Evolutionary conservation across 768 basidiomycete genomes (phyloP).

Genomic region (Gloeophyllum trabeum): DNA sequence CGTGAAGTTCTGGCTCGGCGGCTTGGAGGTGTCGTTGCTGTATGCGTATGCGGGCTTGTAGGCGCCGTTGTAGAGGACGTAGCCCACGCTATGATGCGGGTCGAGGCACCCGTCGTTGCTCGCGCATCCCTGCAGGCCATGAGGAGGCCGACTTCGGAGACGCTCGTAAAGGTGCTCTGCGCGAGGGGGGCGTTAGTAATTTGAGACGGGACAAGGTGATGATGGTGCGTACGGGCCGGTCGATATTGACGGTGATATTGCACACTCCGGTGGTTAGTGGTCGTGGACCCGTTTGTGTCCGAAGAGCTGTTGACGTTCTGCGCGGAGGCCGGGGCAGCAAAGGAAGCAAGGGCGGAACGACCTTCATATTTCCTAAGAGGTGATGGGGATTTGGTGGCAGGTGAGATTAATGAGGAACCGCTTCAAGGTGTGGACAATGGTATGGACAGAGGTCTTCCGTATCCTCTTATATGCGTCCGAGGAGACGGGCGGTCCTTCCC

Average conservation of each 20-base stretch:
- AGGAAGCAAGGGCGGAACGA: too few species aligned
- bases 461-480: too few species aligned
- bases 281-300: too few species aligned
- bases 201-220: background rate
- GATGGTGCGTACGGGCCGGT: slow-evolving; percentile 17
- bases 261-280: too few species aligned
- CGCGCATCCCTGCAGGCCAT: slow-evolving; percentile 19
- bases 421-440: too few species aligned
- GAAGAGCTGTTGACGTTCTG: too few species aligned
- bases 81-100: slow-evolving; percentile 14
- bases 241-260: slow-evolving; percentile 22
- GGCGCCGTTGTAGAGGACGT: slow-evolving; percentile 17
- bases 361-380: too few species aligned
- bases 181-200: background rate
- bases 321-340: too few species aligned
- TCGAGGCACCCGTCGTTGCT: slow-evolving; percentile 6
- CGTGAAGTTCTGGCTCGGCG: background rate
- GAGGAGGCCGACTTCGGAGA: slow-evolving; percentile 21
- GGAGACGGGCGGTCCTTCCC: too few species aligned
- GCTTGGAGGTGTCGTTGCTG: slow-evolving; percentile 6
- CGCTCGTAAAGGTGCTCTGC: slow-evolving; percentile 19
- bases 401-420: too few species aligned
- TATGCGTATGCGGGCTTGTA: slow-evolving; percentile 15
- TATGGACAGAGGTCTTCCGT: too few species aligned
- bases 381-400: too few species aligned